A percentile compares a stretch with the other conserved stretches of the same genome.
Conservation (phyloP, 352 stramenopile genomes). For the Thraustochytrium striatum region DNA sequence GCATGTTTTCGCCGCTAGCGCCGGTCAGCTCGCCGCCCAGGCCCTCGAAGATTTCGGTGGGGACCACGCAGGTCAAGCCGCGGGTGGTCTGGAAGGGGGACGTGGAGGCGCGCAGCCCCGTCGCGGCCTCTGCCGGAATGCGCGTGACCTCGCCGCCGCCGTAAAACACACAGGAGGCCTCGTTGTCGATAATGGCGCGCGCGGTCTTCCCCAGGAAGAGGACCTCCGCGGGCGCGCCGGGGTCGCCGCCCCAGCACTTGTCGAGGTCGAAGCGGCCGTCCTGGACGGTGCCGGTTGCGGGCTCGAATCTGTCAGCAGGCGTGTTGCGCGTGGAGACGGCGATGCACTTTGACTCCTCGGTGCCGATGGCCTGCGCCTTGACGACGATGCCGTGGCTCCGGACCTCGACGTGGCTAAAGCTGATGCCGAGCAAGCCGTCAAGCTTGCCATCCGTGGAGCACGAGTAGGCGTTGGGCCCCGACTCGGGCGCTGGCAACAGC, state of each 20-base stretch:
- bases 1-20: too few species aligned
- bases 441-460: neutral
- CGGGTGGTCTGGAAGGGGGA: too few species aligned
- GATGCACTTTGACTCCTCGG: neutral
- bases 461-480: neutral
- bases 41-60: neutral
- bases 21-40: neutral
- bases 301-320: neutral
- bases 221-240: too few species aligned
- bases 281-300: neutral
- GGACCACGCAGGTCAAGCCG: neutral
- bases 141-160: neutral
- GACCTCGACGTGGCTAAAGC: conserved; percentile 20
- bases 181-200: neutral
- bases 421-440: neutral
- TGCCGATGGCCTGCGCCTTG: neutral
- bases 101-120: too few species aligned
- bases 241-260: neutral
- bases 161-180: neutral
- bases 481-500: too few species aligned
- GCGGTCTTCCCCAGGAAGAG: conserved; percentile 3
- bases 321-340: neutral
- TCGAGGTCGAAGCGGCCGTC: neutral
- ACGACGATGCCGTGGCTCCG: neutral
- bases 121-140: neutral